phyloP scores from a whole-genome alignment of 23 red algal species.

The Gracilaria domingensis region DNA sequence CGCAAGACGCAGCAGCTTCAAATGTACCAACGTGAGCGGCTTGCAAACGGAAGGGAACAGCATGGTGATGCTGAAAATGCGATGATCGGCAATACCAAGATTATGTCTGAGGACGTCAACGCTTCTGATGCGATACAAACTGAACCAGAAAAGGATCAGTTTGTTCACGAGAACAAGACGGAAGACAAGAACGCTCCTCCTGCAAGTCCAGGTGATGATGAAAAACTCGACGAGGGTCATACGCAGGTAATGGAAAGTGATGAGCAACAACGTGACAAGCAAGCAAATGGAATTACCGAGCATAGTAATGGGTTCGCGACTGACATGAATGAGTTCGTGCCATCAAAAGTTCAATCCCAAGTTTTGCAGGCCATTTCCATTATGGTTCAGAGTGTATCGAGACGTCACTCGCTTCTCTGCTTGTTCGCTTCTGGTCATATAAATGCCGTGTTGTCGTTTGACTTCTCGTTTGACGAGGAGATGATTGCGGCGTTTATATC shows the following conservation, averaged over 20 bases:
- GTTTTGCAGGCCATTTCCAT: constrained; percentile 74
- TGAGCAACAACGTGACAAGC: too few relatives aligned
- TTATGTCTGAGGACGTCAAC: not conserved
- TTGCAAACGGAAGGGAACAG: not conserved
- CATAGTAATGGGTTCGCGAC: too few relatives aligned
- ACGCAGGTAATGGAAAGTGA: not conserved
- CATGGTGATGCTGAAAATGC: not conserved
- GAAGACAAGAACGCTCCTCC: not conserved
- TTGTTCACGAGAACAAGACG: not conserved
- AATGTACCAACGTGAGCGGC: not conserved
- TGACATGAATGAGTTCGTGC: not conserved
- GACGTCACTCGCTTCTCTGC: constrained; percentile 62
- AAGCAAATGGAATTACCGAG: not conserved
- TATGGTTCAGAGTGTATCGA: constrained; percentile 73
- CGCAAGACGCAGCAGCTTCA: not conserved
- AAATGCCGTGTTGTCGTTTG: constrained; percentile 69
- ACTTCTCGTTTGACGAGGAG: constrained; percentile 66
- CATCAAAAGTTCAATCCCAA: constrained; percentile 59
- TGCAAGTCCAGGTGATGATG: not conserved
- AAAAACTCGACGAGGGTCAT: not conserved
- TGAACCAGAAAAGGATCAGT: not conserved
- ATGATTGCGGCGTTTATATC: constrained; percentile 70
- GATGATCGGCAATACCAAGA: not conserved
- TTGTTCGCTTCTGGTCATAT: constrained; percentile 75
- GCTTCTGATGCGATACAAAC: not conserved